These are phyloP conservation scores for Camelina laxa DNA, from an alignment of 345 rosid species.

Conservation along the genomic window DNA sequence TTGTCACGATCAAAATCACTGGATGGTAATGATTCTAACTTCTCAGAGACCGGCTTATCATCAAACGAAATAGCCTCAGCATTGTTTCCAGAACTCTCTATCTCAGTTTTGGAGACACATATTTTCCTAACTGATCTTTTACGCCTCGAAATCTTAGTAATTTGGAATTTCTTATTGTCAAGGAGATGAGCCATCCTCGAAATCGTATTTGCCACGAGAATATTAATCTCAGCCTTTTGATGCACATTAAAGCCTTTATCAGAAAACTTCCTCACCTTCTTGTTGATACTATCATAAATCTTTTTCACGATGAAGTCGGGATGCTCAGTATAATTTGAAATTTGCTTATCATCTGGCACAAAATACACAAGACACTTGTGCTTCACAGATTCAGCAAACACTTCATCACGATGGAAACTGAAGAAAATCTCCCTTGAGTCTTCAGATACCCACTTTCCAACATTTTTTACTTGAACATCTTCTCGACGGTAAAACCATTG, in stretches of 20 bases:
- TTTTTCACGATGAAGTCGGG: slow-evolving; percentile 82
- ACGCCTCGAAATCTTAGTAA: slow-evolving; percentile 5
- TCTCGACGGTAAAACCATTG: slow-evolving; percentile 97
- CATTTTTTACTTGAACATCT: slow-evolving; percentile 66
- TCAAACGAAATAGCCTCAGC: slow-evolving; percentile 48
- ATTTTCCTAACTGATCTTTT: slow-evolving; percentile 46
- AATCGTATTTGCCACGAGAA: slow-evolving; percentile 67
- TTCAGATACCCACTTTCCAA: slow-evolving; percentile 64
- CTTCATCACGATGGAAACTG: slow-evolving; percentile 83
- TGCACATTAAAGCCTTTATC: slow-evolving; percentile 50
- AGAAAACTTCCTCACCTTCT: slow-evolving; percentile 55
- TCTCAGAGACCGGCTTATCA: slow-evolving; percentile 48
- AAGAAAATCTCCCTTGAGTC: slow-evolving; percentile 78
- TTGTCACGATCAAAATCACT: slow-evolving; percentile 67
- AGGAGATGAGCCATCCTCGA: slow-evolving; percentile 54
- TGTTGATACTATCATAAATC: slow-evolving; percentile 56
- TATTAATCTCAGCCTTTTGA: slow-evolving; percentile 56
- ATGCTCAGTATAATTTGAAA: slow-evolving; percentile 57
- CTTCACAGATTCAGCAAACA: slow-evolving; percentile 86
- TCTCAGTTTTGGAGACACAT: slow-evolving; percentile 49
- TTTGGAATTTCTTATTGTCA: slow-evolving; percentile 17
- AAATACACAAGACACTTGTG: slow-evolving; percentile 82
- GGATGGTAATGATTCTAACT: slow-evolving; percentile 56
- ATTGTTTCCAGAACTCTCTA: slow-evolving; percentile 55
- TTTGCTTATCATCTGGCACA: slow-evolving; percentile 71